Base-by-base conservation (phyloP, 116 monocot genomes). In the Iris pallida region DNA sequence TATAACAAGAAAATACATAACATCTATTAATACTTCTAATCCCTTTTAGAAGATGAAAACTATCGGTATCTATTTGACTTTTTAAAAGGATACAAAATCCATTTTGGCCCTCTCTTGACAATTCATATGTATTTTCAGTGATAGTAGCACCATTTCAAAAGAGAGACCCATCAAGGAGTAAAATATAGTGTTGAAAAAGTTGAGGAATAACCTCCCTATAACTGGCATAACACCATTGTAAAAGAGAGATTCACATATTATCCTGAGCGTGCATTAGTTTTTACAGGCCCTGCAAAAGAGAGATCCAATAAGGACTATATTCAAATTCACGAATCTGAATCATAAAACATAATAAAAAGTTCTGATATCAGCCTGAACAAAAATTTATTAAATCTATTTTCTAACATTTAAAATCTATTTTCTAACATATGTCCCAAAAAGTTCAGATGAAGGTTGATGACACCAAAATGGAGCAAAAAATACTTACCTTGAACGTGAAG, bases 141-240 rank as follows among this genome's bases (percentile, higher is more conserved):
- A 64, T 46, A 64, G 47, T 47, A 17, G 41, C 5, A 0, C 49
- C 42, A 51, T 6, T 30, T 20, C 15, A n/a, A n/a, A n/a, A n/a
- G n/a, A n/a, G 53, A 16, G 55, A 55, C 4, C 55, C 8, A 16
- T 42, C 10, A 53, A 55, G 16, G 4, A 8, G 45, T 9, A 5
- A 48, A 41, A 42, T 4, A 16, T 8, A 66, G 5, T 0, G 54
- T 43, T 54, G 2, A 15, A 18, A 5, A 40, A 53, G 40, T 9
- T 42, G 15, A 67, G n/a, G 43, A 67, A n/a, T 1, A 30, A 90
- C 94, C 90, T 94, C 94, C 19, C 88, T 83, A 78, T 94, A 94
- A 73, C 90, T 94, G 45, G 83, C 81, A 83, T 88, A 94, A 64
- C 94, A 94, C 94, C 94, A 94, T 15, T 94, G 88, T 44, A 94